A percentile compares a stretch with the other conserved stretches of the same genome.
Conservation (phyloP, 495 filamentous ascomycete species). For the Penicillium turbatum region DNA sequence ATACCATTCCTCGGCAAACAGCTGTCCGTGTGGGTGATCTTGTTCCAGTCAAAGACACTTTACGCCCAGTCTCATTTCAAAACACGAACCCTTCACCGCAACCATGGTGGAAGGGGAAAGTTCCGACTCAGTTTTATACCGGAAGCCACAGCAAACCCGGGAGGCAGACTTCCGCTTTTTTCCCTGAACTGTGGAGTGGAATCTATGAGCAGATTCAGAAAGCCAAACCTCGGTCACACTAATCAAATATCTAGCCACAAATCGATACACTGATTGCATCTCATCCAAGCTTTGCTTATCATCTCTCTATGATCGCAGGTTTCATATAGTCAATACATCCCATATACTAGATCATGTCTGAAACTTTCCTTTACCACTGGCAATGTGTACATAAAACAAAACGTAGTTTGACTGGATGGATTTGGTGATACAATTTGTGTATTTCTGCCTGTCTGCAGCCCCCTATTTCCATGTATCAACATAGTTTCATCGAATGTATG, state of each 20-base stretch:
- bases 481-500: too few species aligned
- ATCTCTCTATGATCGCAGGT: background rate
- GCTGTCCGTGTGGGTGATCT: conserved; percentile 40
- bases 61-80: conserved; percentile 40
- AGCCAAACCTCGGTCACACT: conserved; percentile 6
- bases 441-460: too few species aligned
- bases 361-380: too few species aligned
- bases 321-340: too few species aligned
- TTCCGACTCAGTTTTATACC: conserved; percentile 35
- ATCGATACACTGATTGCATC: background rate
- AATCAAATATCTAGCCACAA: background rate
- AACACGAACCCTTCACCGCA: conserved; percentile 30
- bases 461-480: too few species aligned
- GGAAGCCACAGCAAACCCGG: conserved; percentile 32
- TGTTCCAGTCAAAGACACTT: conserved; percentile 22
- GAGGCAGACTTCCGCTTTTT: conserved; percentile 35
- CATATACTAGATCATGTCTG: too few species aligned
- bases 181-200: conserved; percentile 40
- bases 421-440: too few species aligned
- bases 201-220: conserved; percentile 37
- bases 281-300: background rate
- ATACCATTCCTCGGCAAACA: conserved; percentile 38
- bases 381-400: too few species aligned
- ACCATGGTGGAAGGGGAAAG: conserved; percentile 33
- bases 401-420: too few species aligned